Evolutionary conservation across 306 rosid species (phyloP).

Genomic region (Astragalus glycyphyllos): DNA sequence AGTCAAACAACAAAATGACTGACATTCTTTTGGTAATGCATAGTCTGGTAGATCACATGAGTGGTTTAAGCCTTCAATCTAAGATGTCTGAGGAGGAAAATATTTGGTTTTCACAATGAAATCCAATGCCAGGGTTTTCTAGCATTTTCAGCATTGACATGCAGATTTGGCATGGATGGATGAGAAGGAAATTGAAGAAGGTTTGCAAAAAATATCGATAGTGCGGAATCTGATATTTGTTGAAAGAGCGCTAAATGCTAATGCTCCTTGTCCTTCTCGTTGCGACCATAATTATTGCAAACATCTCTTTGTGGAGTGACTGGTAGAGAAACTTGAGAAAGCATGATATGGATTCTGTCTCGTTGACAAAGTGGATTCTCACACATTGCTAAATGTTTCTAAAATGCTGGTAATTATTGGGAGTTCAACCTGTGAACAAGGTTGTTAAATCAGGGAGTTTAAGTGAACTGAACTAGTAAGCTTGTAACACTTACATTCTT

Average conservation of each 20-base stretch:
- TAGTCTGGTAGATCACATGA: conserved; percentile 70
- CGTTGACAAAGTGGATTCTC: conserved; percentile 2
- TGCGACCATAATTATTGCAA: background rate
- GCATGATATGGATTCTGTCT: conserved; percentile 28
- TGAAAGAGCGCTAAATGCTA: conserved; percentile 9
- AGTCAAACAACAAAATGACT: conserved; percentile 55
- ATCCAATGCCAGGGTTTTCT: background rate
- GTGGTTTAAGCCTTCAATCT: conserved; percentile 45
- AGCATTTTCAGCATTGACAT: conserved; percentile 32
- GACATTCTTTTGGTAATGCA: conserved; percentile 53
- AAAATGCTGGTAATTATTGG: too few relatives aligned
- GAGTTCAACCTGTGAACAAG: too few relatives aligned
- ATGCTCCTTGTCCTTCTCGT: conserved; percentile 5
- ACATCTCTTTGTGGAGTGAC: conserved; percentile 14
- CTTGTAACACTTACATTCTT: too few relatives aligned
- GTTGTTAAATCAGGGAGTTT: too few relatives aligned
- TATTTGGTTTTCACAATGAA: conserved; percentile 32
- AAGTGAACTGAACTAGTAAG: too few relatives aligned
- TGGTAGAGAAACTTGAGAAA: conserved; percentile 14
- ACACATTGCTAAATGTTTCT: background rate
- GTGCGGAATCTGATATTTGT: background rate
- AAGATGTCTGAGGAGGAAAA: conserved; percentile 50
- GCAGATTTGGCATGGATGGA: conserved; percentile 29
- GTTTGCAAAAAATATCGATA: conserved; percentile 1
- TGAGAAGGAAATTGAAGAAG: background rate